phyloP scores from a whole-genome alignment of 1,284 basidiomycete species.

The Pseudozyma thailandica region DNA sequence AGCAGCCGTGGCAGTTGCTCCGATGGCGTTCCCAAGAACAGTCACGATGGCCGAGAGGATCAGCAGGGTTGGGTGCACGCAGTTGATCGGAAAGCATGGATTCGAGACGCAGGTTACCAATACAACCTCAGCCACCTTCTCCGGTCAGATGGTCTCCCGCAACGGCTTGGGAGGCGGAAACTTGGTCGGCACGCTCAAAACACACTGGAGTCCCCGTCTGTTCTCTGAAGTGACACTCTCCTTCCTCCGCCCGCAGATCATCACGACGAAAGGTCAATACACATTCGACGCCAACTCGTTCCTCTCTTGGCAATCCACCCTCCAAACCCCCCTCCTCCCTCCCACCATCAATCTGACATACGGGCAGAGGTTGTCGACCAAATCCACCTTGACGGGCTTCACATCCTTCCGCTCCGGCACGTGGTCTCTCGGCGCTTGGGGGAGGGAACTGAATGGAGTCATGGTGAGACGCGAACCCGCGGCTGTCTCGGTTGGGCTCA shows the following conservation, averaged over 20 bases:
- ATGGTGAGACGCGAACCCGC: slow-evolving; percentile 48
- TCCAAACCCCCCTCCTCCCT: slow-evolving; percentile 57
- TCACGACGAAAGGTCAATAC: slow-evolving; percentile 70
- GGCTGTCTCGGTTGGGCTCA: slow-evolving; percentile 56
- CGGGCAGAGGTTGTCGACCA: slow-evolving; percentile 68
- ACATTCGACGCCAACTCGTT: slow-evolving; percentile 69
- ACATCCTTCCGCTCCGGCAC: slow-evolving; percentile 69
- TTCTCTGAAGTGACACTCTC: slow-evolving; percentile 67
- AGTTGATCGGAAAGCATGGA: slow-evolving; percentile 63
- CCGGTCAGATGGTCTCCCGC: slow-evolving; percentile 69
- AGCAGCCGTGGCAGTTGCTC: slow-evolving; percentile 80
- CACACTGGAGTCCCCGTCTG: slow-evolving; percentile 75
- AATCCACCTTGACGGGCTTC: slow-evolving; percentile 60
- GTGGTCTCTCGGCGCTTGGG: slow-evolving; percentile 70
- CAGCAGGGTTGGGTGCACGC: slow-evolving; percentile 47
- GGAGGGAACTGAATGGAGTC: slow-evolving; percentile 38
- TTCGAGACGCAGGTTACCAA: slow-evolving; percentile 61
- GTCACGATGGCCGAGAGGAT: slow-evolving; percentile 47
- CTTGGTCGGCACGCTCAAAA: slow-evolving; percentile 74
- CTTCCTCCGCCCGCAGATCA: slow-evolving; percentile 69
- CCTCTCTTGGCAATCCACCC: slow-evolving; percentile 66
- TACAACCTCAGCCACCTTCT: slow-evolving; percentile 36
- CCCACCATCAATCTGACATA: slow-evolving; percentile 70
- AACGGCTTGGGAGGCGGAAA: slow-evolving; percentile 70
- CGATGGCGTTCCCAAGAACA: slow-evolving; percentile 10